phyloP scores from a whole-genome alignment of 1,139 yeast species.

The Saccharomyces hybrid region DNA sequence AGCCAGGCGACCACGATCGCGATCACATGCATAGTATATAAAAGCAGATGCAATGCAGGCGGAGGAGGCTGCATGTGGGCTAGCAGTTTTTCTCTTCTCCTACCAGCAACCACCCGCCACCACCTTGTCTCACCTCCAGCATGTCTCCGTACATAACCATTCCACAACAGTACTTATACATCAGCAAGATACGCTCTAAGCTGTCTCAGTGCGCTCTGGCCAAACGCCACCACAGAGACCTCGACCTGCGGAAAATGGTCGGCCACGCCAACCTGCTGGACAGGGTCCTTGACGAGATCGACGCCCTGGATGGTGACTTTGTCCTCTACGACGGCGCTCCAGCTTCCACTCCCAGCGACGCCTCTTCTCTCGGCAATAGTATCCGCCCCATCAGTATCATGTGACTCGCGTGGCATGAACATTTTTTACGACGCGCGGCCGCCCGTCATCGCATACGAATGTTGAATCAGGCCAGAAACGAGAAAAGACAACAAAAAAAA shows the following conservation, averaged over 20 bases:
- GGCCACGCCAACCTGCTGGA: constrained; percentile 26
- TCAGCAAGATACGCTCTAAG: constrained; percentile 2
- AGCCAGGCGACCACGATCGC: neutral
- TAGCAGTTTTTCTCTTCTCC: neutral
- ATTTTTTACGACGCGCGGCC: neutral
- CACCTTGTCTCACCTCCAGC: neutral
- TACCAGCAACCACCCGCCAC: neutral
- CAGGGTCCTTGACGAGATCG: constrained; percentile 13
- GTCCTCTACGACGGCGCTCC: neutral
- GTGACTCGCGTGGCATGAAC: neutral
- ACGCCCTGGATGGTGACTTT: neutral
- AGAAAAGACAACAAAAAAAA: neutral
- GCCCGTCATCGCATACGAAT: neutral
- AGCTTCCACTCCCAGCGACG: neutral
- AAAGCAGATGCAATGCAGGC: no score
- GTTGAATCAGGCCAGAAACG: constrained; percentile 1
- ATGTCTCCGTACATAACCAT: constrained; percentile 2
- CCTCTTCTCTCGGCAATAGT: neutral
- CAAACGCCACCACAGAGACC: constrained; percentile 4
- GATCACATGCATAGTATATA: neutral
- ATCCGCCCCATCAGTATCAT: neutral
- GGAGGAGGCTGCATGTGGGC: neutral
- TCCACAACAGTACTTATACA: constrained; percentile 4
- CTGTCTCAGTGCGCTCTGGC: constrained; percentile 4
- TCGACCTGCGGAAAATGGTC: constrained; percentile 20